Percentiles rank a stretch among this genome's conserved stretches.
These are phyloP conservation scores for Eucalyptus albens DNA, from an alignment of 345 rosid genomes.

Conservation along the genomic window DNA sequence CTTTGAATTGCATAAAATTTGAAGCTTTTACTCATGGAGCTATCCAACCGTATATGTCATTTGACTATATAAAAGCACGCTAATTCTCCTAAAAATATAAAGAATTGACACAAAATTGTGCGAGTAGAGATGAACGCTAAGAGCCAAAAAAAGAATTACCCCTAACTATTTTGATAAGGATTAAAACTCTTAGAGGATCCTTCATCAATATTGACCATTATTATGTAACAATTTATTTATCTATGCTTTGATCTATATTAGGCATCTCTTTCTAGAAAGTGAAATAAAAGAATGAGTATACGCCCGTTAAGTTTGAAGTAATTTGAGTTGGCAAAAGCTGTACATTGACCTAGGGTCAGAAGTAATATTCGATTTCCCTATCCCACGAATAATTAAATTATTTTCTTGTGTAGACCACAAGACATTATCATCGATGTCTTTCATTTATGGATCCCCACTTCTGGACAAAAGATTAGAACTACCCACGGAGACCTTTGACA, in stretches of 20 bases:
- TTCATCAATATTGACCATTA: not conserved
- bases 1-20: not conserved
- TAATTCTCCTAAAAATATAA: not conserved
- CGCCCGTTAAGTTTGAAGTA: not conserved
- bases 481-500: not conserved
- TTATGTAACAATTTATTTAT: not conserved
- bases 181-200: not conserved
- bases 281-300: not conserved
- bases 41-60: not conserved
- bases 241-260: not conserved
- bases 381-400: not conserved
- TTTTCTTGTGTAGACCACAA: not conserved
- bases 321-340: not conserved
- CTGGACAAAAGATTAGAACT: not conserved
- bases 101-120: not conserved
- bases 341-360: not conserved
- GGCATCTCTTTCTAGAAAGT: not conserved
- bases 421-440: not conserved
- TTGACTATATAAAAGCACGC: not conserved
- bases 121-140: not conserved
- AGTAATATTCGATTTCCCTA: not conserved
- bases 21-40: not conserved
- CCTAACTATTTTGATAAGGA: not conserved
- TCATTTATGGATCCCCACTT: not conserved
- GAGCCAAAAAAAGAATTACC: not conserved